A percentile compares a stretch with the other conserved stretches of the same genome.
These are phyloP conservation scores for Verticillium tricorpus DNA, from an alignment of 2,329 filamentous ascomycete species.

Conservation along the genomic window DNA sequence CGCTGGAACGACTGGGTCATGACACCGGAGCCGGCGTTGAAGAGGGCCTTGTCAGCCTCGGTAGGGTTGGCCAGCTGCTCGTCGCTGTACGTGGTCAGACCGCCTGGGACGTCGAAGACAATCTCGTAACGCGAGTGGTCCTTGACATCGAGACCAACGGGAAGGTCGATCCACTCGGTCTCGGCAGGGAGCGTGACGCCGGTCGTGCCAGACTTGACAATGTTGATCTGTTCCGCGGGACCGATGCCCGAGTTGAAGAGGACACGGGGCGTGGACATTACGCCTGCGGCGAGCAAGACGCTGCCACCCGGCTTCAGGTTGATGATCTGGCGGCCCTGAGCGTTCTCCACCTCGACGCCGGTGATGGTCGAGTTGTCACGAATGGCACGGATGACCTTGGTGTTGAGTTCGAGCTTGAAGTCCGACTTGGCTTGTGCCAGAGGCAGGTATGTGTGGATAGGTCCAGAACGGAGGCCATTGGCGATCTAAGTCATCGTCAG, in stretches of 20 bases:
- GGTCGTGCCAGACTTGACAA: constrained; percentile 37
- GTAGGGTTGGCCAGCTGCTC: constrained; percentile 9
- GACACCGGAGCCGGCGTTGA: constrained; percentile 15
- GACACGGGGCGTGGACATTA: constrained; percentile 31
- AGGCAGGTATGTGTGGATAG: constrained; percentile 31
- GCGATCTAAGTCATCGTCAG: constrained; percentile 10
- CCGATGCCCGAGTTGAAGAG: constrained; percentile 56
- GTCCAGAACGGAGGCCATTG: constrained; percentile 14
- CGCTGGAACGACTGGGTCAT: constrained; percentile 18
- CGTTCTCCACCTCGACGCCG: constrained; percentile 23
- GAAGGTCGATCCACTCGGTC: constrained; percentile 51
- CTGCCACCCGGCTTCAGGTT: constrained; percentile 14
- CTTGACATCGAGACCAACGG: constrained; percentile 54
- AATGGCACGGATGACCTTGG: constrained; percentile 16
- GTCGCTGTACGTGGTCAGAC: constrained; percentile 12
- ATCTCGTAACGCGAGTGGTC: constrained; percentile 38
- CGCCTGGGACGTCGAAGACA: constrained; percentile 12
- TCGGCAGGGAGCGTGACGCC: constrained; percentile 43
- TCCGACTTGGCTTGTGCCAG: constrained; percentile 30
- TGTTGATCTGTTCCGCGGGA: constrained; percentile 38
- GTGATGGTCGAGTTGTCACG: constrained; percentile 25
- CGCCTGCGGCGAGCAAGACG: constrained; percentile 13
- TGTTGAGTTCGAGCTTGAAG: constrained; percentile 22
- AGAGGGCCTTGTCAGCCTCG: constrained; percentile 12
- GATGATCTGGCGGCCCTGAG: constrained; percentile 14